Conservation (phyloP, 495 filamentous ascomycete species). For the Neurospora tetraspora region DNA sequence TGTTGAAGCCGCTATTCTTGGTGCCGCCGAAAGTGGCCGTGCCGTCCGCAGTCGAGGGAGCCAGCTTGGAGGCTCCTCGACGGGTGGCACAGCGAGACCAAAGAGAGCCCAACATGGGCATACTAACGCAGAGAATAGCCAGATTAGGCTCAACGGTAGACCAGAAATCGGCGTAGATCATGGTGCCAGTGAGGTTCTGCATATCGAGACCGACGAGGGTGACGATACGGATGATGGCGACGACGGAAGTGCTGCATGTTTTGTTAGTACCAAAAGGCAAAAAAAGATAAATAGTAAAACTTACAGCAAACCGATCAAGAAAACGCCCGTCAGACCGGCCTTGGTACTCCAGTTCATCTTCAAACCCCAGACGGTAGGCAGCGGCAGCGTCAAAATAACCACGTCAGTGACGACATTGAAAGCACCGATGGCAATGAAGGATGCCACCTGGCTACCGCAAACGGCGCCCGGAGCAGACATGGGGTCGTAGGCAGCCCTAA, state of each 20-base stretch:
- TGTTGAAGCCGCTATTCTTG: conserved; percentile 6
- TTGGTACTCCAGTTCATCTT: conserved; percentile 14
- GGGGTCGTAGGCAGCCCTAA: conserved; percentile 7
- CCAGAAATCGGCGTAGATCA: conserved; percentile 21
- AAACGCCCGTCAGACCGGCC: conserved; percentile 16
- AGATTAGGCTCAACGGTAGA: conserved; percentile 23
- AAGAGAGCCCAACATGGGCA: conserved; percentile 16
- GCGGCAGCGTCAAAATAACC: conserved; percentile 16
- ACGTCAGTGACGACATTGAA: conserved; percentile 21
- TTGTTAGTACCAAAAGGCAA: neutral
- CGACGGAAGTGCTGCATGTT: conserved; percentile 1
- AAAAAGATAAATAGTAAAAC: neutral
- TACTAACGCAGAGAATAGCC: conserved; percentile 24
- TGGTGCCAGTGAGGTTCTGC: conserved; percentile 14
- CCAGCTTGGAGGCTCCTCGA: conserved; percentile 11
- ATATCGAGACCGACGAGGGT: conserved; percentile 12
- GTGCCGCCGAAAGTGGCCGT: neutral
- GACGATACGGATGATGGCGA: conserved; percentile 21
- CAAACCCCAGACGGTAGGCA: conserved; percentile 12
- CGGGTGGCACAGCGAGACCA: conserved; percentile 5
- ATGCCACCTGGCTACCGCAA: conserved; percentile 10
- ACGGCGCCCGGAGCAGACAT: conserved; percentile 1
- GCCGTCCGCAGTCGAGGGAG: neutral
- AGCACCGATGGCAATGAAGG: conserved; percentile 15
- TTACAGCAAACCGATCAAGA: conserved; percentile 18